Percentiles rank a stretch among this genome's conserved stretches.
These are phyloP conservation scores for Aristolochia contorta DNA, from an alignment of 164 flowering plant species.

Conservation along the genomic window DNA sequence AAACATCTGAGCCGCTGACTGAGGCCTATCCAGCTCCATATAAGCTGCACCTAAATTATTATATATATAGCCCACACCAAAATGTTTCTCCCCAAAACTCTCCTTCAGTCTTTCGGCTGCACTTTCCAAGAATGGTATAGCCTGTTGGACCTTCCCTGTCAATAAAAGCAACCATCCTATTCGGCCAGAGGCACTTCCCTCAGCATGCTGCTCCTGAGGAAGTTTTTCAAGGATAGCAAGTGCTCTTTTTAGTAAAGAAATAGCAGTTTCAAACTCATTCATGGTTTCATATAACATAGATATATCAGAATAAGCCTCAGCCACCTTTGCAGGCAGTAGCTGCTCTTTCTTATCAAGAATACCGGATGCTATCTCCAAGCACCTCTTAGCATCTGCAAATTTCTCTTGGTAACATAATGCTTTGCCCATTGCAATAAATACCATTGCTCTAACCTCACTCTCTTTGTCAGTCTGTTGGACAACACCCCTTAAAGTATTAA, in stretches of 20 bases:
- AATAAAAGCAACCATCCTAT: constrained; percentile 79
- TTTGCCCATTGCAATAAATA: constrained; percentile 70
- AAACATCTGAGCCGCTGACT: constrained; percentile 90
- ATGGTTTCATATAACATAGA: constrained; percentile 74
- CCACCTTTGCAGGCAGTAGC: constrained; percentile 42
- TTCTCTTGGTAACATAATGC: constrained; percentile 68
- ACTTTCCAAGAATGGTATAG: constrained; percentile 81
- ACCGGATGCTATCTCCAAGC: constrained; percentile 62
- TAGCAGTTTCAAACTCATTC: constrained; percentile 82
- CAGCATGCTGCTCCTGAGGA: constrained; percentile 78
- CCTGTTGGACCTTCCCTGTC: constrained; percentile 71
- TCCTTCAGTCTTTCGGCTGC: constrained; percentile 75
- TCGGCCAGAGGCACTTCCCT: constrained; percentile 70
- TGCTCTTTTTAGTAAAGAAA: constrained; percentile 59
- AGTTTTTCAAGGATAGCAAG: constrained; percentile 57
- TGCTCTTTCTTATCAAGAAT: constrained; percentile 62
- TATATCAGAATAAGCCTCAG: constrained; percentile 77
- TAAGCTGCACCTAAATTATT: constrained; percentile 93
- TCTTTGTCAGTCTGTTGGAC: constrained; percentile 70
- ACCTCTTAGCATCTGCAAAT: constrained; percentile 53
- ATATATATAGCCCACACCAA: constrained; percentile 84
- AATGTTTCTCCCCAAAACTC: constrained; percentile 85
- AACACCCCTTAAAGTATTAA: constrained; percentile 49
- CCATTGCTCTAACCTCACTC: constrained; percentile 59
- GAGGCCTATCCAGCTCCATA: constrained; percentile 77